Conservation (phyloP, 2,329 filamentous ascomycete species). For the Colletotrichum sp. region DNA sequence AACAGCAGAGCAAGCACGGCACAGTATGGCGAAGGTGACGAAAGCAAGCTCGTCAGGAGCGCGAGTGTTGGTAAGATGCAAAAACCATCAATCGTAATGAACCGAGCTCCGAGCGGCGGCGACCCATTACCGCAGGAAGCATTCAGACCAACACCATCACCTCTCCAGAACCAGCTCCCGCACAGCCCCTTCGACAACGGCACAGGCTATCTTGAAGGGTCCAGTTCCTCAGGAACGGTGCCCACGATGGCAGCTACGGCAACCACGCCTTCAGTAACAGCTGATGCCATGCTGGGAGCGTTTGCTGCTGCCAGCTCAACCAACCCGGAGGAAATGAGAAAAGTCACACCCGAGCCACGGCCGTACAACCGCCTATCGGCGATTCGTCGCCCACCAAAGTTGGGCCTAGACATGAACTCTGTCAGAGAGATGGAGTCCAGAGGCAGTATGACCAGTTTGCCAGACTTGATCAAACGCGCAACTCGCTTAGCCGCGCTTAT, state of each 20-base stretch:
- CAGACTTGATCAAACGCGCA: conserved; percentile 88
- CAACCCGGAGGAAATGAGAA: conserved; percentile 39
- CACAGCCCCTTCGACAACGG: conserved; percentile 43
- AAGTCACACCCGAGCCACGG: conserved; percentile 30
- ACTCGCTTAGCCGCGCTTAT: conserved; percentile 87
- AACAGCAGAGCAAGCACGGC: conserved; percentile 33
- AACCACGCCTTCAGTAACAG: conserved; percentile 35
- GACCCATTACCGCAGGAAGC: conserved; percentile 11
- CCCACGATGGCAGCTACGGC: conserved; percentile 30
- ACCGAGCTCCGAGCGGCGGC: conserved; percentile 27
- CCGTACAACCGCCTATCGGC: conserved; percentile 56
- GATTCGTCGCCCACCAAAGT: conserved; percentile 69
- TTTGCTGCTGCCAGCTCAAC: conserved; percentile 54
- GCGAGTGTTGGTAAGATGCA: conserved; percentile 67
- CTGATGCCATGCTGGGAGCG: conserved; percentile 55
- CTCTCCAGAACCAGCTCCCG: conserved; percentile 38
- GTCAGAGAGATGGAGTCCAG: conserved; percentile 82
- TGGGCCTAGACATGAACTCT: conserved; percentile 75
- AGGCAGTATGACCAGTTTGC: conserved; percentile 89
- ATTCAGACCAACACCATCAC: conserved; percentile 34
- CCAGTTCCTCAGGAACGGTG: conserved; percentile 51
- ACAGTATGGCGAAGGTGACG: conserved; percentile 54
- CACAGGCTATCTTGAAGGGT: conserved; percentile 51
- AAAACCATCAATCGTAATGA: conserved; percentile 61
- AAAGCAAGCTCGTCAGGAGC: conserved; percentile 63